These are phyloP conservation scores for Cyberlindnera subsufficiens DNA, from an alignment of 805 yeast genomes.

Conservation along the genomic window DNA sequence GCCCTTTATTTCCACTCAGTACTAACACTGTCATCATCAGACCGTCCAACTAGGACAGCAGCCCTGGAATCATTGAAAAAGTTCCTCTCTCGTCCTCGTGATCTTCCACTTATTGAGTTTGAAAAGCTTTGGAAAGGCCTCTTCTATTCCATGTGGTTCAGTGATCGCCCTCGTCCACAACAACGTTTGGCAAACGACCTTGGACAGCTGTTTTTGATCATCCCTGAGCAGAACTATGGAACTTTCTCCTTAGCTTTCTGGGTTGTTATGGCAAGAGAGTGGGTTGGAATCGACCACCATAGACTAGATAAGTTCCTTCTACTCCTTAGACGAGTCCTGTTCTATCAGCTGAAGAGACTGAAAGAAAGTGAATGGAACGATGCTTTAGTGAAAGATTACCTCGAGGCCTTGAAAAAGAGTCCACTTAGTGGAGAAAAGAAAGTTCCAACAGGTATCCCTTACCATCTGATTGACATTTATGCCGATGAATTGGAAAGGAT, in stretches of 20 bases:
- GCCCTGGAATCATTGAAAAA: slow-evolving; percentile 62
- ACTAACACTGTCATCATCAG: slow-evolving; percentile 20
- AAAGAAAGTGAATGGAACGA: slow-evolving; percentile 48
- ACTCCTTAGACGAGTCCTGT: slow-evolving; percentile 70
- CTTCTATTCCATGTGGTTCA: slow-evolving; percentile 92
- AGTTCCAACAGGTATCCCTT: slow-evolving; percentile 70
- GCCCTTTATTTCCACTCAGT: background rate
- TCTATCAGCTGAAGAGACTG: slow-evolving; percentile 57
- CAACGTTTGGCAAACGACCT: slow-evolving; percentile 73
- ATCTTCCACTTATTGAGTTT: slow-evolving; percentile 36
- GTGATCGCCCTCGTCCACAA: slow-evolving; percentile 91
- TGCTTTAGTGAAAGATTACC: slow-evolving; percentile 38
- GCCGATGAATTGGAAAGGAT: slow-evolving; percentile 78
- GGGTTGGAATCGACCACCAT: slow-evolving; percentile 77
- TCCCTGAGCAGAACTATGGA: slow-evolving; percentile 37
- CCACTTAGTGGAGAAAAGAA: slow-evolving; percentile 55
- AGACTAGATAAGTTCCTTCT: slow-evolving; percentile 84
- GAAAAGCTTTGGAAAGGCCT: slow-evolving; percentile 96
- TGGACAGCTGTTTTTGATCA: slow-evolving; percentile 47
- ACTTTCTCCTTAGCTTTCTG: slow-evolving; percentile 72
- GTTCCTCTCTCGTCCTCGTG: slow-evolving; percentile 39
- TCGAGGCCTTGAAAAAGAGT: slow-evolving; percentile 33
- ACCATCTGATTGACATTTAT: slow-evolving; percentile 79
- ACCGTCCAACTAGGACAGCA: slow-evolving; percentile 65
- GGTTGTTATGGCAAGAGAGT: slow-evolving; percentile 70